Evolutionary conservation across 345 rosid genomes (phyloP).

Genomic region (Xanthoceras sorbifolium): DNA sequence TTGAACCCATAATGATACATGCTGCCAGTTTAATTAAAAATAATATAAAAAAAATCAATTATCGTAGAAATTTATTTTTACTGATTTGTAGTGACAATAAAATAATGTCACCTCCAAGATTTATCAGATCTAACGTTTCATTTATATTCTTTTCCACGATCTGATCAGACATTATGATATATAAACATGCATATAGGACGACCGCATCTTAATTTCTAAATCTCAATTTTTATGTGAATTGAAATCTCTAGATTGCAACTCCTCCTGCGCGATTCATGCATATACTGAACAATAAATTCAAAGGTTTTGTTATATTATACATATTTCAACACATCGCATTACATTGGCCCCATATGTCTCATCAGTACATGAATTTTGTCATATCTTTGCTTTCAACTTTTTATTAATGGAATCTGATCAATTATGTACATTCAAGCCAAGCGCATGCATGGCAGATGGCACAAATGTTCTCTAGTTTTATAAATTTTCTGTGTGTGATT

Average conservation of each 20-base stretch:
- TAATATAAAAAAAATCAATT: neutral
- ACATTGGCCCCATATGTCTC: neutral
- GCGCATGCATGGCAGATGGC: neutral
- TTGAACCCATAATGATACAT: neutral
- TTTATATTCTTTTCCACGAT: too few species aligned
- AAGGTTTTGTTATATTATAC: neutral
- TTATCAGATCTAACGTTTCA: neutral
- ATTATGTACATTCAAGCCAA: neutral
- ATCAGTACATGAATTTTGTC: too few species aligned
- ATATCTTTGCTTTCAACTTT: too few species aligned
- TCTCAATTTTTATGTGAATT: neutral
- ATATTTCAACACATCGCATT: too few species aligned
- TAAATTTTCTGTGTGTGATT: neutral
- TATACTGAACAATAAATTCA: neutral
- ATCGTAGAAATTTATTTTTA: too few species aligned
- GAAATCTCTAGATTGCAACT: neutral
- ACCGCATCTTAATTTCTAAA: too few species aligned
- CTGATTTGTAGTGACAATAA: too few species aligned
- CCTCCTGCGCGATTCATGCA: neutral
- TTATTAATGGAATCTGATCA: neutral
- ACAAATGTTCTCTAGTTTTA: neutral
- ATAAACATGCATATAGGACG: too few species aligned
- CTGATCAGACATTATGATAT: too few species aligned
- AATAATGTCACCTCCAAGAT: neutral
- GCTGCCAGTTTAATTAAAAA: neutral